Percentiles rank a stretch among this genome's conserved stretches.
Evolutionary conservation across 2,329 filamentous ascomycete genomes (phyloP).

Genomic region (Cladosporium sp.): DNA sequence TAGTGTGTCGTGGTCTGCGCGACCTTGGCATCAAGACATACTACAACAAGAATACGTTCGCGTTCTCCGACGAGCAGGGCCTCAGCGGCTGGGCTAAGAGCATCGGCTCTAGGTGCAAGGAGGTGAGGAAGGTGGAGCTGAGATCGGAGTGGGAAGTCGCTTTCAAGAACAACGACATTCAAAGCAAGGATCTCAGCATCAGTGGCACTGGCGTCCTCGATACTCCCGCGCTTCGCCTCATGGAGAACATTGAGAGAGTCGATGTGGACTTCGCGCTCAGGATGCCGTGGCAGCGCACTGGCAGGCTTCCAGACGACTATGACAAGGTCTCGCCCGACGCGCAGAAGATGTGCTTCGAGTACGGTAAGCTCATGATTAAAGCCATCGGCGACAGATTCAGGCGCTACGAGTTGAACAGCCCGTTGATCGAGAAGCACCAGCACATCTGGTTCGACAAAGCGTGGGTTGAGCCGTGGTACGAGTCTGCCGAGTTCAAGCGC

Average conservation of each 20-base stretch:
- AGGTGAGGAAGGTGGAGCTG: background rate
- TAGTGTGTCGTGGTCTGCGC: background rate
- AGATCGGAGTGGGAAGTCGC: conserved; percentile 5
- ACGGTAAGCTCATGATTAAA: too few species aligned
- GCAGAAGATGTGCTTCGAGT: background rate
- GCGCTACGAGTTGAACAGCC: background rate
- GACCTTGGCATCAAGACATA: background rate
- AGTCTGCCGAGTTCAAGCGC: background rate
- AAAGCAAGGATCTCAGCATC: background rate
- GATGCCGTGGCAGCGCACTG: background rate
- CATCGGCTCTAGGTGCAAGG: background rate
- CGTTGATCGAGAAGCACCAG: background rate
- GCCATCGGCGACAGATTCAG: background rate
- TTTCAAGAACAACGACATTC: background rate
- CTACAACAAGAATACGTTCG: conserved; percentile 12
- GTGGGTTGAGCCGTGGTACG: background rate
- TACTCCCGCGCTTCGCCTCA: background rate
- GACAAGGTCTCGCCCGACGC: too few species aligned
- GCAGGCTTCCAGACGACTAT: background rate
- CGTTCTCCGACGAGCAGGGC: background rate
- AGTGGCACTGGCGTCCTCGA: background rate
- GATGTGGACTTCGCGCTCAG: background rate
- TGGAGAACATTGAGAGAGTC: background rate
- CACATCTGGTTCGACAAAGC: background rate
- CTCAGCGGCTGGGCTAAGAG: background rate